Evolutionary conservation across 805 yeast species (phyloP), one percentile per base, ranked within the genome.

Genomic region (Priceomyces medius): DNA sequence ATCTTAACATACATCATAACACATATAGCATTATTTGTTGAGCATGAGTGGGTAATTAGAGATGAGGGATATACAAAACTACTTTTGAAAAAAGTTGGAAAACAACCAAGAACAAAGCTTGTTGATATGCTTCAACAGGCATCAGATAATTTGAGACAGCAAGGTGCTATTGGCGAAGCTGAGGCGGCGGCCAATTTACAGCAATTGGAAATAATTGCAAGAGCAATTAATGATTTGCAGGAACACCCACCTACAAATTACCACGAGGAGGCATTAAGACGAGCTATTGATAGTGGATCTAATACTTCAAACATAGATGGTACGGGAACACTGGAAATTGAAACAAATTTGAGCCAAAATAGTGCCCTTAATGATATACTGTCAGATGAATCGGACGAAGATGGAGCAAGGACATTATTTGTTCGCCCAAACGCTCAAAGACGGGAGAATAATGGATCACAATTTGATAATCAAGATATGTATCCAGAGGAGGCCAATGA

Each of bases 51-150:
- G 79, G 83, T 85, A 12, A 77, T 79, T 1, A 66, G 80, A 41
- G 95, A 85, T 56, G 80, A 81, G 36, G 88, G 88, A 0, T 83
- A 82, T 56, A 59, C 67, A 20, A 80, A 78, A 53, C 70, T 83
- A 56, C 64, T 85, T 13, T 57, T 73, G 40, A 77, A 71, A 47
- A 76, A 74, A 44, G 76, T 85, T 35, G 93, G 93, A 2, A 73
- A 66, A 36, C 79, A 73, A 46, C 74, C 76, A 31, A 59, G 69
- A 37, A 61, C 73, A 10, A 67, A 63, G 42, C 59, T 70, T 45
- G 58, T 61, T 20, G 71, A 67, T 40, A 54, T 68, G 63, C 55
- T 68, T 23, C 64, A 64, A 37, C 54, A 57, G 35, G 60, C 58
- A 8, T 44, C 63, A n/a, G 37, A 50, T 13, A 57, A 55, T 1